Percentiles rank a stretch among this genome's conserved stretches.
Conservation (phyloP, 768 basidiomycete species). For the button mushroom (Agaricus bisporus) region DNA sequence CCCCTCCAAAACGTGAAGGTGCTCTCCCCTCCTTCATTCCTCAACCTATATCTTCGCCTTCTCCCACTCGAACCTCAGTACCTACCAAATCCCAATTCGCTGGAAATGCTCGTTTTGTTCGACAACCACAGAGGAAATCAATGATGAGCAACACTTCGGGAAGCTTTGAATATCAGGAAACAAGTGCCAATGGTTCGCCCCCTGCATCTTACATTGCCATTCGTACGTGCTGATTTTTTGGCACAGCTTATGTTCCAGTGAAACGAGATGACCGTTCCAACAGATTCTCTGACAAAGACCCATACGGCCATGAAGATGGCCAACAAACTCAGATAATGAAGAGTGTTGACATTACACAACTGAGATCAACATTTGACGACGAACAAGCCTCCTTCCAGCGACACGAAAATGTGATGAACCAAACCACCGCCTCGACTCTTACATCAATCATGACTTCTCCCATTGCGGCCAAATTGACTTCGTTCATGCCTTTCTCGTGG, state of each 20-base stretch:
- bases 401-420: conserved; percentile 4
- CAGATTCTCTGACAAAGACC: conserved; percentile 30
- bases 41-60: conserved; percentile 45
- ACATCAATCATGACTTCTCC: conserved; percentile 45
- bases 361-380: not conserved
- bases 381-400: not conserved
- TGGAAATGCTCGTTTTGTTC: conserved; percentile 36
- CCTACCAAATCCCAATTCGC: conserved; percentile 25
- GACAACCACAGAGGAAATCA: conserved; percentile 36
- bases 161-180: conserved; percentile 17
- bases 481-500: conserved; percentile 54
- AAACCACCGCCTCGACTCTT: conserved; percentile 26
- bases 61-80: conserved; percentile 26
- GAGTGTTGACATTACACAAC: conserved; percentile 22
- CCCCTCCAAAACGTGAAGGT: conserved; percentile 47
- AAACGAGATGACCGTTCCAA: conserved; percentile 25
- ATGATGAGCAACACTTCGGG: conserved; percentile 18
- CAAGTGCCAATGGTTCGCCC: conserved; percentile 53
- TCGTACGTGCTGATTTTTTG: conserved; percentile 53
- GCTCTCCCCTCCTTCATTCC: conserved; percentile 53
- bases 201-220: conserved; percentile 45
- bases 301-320: conserved; percentile 14
- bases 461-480: conserved; percentile 49
- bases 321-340: conserved; percentile 28
- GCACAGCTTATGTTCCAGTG: conserved; percentile 29